Evolutionary conservation across 164 flowering plant genomes (phyloP).

Genomic region (Sedum album): DNA sequence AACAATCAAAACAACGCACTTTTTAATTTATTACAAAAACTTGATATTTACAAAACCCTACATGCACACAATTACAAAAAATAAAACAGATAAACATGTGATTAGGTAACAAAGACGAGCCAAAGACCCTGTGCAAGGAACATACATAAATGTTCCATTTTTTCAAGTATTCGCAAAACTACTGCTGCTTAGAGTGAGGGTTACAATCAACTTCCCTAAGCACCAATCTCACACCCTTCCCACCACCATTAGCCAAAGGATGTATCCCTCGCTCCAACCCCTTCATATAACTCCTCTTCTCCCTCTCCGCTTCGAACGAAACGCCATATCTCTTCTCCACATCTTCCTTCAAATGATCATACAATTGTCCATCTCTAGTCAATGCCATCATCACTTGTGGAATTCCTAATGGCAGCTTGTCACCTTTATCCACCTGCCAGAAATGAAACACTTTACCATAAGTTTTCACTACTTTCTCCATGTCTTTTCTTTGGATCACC

Average conservation of each 20-base stretch:
- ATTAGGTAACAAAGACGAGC: too few relatives aligned
- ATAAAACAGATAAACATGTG: too few relatives aligned
- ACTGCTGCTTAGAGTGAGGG: constrained; percentile 14
- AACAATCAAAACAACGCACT: too few relatives aligned
- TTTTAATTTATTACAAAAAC: too few relatives aligned
- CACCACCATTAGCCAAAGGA: constrained; percentile 57
- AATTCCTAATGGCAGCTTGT: constrained; percentile 60
- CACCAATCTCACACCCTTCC: constrained; percentile 46
- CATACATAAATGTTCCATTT: too few relatives aligned
- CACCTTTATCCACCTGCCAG: too few relatives aligned
- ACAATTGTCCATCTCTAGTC: too few relatives aligned
- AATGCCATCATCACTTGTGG: constrained; percentile 79
- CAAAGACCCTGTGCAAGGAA: too few relatives aligned
- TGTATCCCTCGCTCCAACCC: constrained; percentile 72
- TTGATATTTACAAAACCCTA: too few relatives aligned
- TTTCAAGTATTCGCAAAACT: too few relatives aligned
- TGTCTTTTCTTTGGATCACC: constrained; percentile 47
- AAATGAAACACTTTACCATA: too few relatives aligned
- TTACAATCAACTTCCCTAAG: constrained; percentile 54
- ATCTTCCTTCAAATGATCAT: constrained; percentile 31
- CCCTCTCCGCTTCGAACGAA: constrained; percentile 43
- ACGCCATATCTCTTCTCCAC: constrained; percentile 45
- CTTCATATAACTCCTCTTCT: constrained; percentile 50
- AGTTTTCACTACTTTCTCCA: constrained; percentile 63
- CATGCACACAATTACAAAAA: too few relatives aligned